These are phyloP conservation scores for Cladophialophora exuberans DNA, from an alignment of 2,329 filamentous ascomycete genomes.

Conservation along the genomic window DNA sequence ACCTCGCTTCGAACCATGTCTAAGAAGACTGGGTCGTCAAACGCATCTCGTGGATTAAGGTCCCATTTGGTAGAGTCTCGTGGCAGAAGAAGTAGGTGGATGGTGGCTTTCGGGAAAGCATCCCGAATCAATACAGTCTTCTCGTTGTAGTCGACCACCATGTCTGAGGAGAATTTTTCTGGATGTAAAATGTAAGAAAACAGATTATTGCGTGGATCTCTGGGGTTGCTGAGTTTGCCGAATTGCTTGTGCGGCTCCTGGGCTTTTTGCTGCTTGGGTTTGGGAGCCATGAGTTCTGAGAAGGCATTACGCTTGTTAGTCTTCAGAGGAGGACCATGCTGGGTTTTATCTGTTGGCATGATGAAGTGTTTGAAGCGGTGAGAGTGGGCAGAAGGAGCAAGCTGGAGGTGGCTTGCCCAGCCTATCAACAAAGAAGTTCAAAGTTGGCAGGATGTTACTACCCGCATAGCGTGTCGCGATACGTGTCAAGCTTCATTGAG, in stretches of 20 bases:
- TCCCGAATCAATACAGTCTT: conserved; percentile 79
- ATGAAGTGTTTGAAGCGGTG: too few species aligned
- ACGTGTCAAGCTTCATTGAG: too few species aligned
- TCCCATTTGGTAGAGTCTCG: conserved; percentile 64
- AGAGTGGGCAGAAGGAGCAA: too few species aligned
- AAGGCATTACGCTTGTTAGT: conserved; percentile 38
- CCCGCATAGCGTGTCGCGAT: too few species aligned
- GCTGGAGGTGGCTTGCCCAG: too few species aligned
- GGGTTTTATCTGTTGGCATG: too few species aligned
- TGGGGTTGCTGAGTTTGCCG: conserved; percentile 21
- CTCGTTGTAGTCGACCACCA: conserved; percentile 66
- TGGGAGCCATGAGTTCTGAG: conserved; percentile 59
- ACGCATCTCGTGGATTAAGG: conserved; percentile 76
- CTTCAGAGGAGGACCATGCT: not conserved
- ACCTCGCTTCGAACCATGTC: conserved; percentile 64
- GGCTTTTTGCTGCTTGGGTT: conserved; percentile 43
- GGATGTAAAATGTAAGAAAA: conserved; percentile 69
- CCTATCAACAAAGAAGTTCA: too few species aligned
- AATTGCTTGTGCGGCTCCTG: conserved; percentile 19
- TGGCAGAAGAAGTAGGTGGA: conserved; percentile 88
- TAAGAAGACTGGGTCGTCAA: conserved; percentile 72
- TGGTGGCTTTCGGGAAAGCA: conserved; percentile 78
- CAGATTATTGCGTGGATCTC: conserved; percentile 44
- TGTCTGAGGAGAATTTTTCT: conserved; percentile 60
- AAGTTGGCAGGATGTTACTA: too few species aligned